Conservation (phyloP, 2,329 filamentous ascomycete genomes). For the Orbilia javanica region DNA sequence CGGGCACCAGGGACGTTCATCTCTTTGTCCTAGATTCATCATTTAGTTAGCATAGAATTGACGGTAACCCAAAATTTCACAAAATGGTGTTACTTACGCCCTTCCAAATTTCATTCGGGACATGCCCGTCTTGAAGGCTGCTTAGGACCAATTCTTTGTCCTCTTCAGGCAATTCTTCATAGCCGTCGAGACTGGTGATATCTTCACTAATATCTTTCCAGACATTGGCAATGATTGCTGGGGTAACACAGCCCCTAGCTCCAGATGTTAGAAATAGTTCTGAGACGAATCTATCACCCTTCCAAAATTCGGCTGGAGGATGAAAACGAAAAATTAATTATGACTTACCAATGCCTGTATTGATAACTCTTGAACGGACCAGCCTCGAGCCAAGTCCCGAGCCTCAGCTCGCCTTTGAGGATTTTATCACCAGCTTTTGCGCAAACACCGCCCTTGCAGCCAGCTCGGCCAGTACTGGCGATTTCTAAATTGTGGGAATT, state of each 20-base stretch:
- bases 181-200: slow-evolving; percentile 47
- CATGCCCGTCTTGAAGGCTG: slow-evolving; percentile 47
- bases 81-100: slow-evolving; percentile 34
- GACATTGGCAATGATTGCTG: slow-evolving; percentile 45
- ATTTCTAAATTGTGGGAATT: slow-evolving; percentile 13
- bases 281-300: neutral
- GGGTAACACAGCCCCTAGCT: slow-evolving; percentile 56
- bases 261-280: neutral
- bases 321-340: neutral
- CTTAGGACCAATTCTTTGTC: slow-evolving; percentile 37
- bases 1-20: slow-evolving; percentile 39
- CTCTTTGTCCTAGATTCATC: slow-evolving; percentile 11
- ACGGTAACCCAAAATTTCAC: neutral
- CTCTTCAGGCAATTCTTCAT: slow-evolving; percentile 42
- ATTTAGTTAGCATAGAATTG: neutral
- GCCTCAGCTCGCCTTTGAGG: slow-evolving; percentile 55
- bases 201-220: slow-evolving; percentile 38
- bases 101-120: slow-evolving; percentile 51
- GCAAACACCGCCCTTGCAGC: slow-evolving; percentile 44
- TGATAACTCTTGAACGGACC: slow-evolving; percentile 31
- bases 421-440: slow-evolving; percentile 39
- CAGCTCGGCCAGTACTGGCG: slow-evolving; percentile 33
- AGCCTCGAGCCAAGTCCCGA: slow-evolving; percentile 57
- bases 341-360: slow-evolving; percentile 58
- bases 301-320: neutral